phyloP scores from a whole-genome alignment of 306 rosid species.

The Vicia faba region DNA sequence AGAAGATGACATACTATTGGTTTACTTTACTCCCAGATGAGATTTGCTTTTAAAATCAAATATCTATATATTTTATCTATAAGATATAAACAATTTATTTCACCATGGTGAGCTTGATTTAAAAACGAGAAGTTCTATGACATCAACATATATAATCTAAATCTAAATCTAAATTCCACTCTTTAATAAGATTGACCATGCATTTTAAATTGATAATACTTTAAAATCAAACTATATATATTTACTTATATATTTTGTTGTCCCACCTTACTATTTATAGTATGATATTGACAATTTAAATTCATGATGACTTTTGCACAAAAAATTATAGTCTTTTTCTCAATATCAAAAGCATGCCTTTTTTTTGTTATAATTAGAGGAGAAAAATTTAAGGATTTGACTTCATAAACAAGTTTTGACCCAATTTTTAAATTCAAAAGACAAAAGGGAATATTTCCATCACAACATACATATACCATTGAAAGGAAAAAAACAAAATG shows the following conservation, averaged over 20 bases:
- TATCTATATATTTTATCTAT: not conserved
- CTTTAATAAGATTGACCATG: slow-evolving; percentile 5
- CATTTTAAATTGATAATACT: slow-evolving; percentile 14
- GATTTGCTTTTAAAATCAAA: slow-evolving; percentile 17
- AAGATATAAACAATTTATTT: slow-evolving; percentile 6
- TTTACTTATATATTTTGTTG: not conserved
- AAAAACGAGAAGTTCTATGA: not conserved
- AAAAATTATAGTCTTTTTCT: not conserved
- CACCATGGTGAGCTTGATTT: not conserved
- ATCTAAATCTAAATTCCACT: slow-evolving; percentile 9
- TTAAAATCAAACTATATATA: not conserved
- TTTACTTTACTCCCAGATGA: not conserved
- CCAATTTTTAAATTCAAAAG: not conserved
- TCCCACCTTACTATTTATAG: not conserved
- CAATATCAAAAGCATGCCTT: slow-evolving; percentile 1
- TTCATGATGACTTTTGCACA: slow-evolving; percentile 12
- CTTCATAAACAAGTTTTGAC: slow-evolving; percentile 23
- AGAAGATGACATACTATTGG: not conserved
- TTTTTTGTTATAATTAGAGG: slow-evolving; percentile 7
- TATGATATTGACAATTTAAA: slow-evolving; percentile 4
- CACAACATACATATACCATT: slow-evolving; percentile 4
- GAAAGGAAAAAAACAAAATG: slow-evolving; percentile 29
- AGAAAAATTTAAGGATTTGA: slow-evolving; percentile 18
- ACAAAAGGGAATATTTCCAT: slow-evolving; percentile 23
- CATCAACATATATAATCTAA: slow-evolving; percentile 16